Evolutionary conservation across 2,329 filamentous ascomycete species (phyloP).

Genomic region (Ophiosphaerella herpotricha): DNA sequence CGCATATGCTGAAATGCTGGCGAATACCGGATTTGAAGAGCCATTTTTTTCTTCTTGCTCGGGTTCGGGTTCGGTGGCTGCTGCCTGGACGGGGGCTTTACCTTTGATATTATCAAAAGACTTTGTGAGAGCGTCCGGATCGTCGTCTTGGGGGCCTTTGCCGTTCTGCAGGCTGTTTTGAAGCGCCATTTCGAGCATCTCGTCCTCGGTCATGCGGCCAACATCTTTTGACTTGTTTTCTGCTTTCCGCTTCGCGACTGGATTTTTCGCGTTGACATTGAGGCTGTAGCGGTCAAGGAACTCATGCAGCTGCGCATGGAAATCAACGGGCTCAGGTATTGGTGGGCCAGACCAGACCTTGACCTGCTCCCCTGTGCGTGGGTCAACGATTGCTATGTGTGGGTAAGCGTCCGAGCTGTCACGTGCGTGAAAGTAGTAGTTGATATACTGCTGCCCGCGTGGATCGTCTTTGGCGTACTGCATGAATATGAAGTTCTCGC

Average conservation of each 20-base stretch:
- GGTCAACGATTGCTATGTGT: conserved; percentile 94
- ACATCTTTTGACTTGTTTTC: conserved; percentile 75
- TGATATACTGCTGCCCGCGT: conserved; percentile 77
- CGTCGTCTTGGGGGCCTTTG: conserved; percentile 63
- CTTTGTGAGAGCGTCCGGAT: conserved; percentile 88
- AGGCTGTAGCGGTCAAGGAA: conserved; percentile 98
- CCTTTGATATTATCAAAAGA: conserved; percentile 61
- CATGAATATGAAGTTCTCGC: conserved; percentile 93
- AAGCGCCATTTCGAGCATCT: conserved; percentile 93
- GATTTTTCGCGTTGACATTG: conserved; percentile 86
- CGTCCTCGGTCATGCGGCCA: conserved; percentile 90
- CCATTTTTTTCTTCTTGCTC: conserved; percentile 38
- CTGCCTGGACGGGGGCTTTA: conserved; percentile 43
- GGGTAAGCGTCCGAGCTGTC: conserved; percentile 91
- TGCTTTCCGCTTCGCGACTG: conserved; percentile 77
- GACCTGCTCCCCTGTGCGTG: conserved; percentile 93
- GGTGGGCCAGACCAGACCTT: conserved; percentile 92
- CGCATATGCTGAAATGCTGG: conserved; percentile 70
- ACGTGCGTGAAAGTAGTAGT: conserved; percentile 83
- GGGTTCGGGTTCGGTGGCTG: conserved; percentile 17
- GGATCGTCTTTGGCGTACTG: conserved; percentile 89
- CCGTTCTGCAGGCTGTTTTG: conserved; percentile 78
- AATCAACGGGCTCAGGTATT: conserved; percentile 75
- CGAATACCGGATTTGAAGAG: conserved; percentile 59
- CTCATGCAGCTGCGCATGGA: conserved; percentile 88